Conservation (phyloP, 2,329 filamentous ascomycete species). For the Penicillium sp. region DNA sequence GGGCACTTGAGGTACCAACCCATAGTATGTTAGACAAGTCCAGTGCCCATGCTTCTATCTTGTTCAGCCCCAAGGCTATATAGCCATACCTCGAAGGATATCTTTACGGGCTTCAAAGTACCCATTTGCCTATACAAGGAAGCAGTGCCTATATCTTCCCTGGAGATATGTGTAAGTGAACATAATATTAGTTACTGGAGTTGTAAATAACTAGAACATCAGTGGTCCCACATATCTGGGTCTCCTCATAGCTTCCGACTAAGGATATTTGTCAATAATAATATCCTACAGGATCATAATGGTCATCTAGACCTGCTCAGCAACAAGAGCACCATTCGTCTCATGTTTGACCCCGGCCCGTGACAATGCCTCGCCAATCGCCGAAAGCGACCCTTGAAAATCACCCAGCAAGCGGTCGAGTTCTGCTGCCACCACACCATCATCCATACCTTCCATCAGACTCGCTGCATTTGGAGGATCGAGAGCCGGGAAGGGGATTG, state of each 20-base stretch:
- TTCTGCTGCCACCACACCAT: constrained; percentile 38
- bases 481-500: constrained; percentile 39
- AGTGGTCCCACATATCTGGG: background rate
- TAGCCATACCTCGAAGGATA: background rate
- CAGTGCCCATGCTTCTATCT: background rate
- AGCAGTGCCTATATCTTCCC: background rate
- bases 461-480: constrained; percentile 40
- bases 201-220: background rate
- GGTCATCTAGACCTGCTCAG: constrained; percentile 13
- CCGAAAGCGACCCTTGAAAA: constrained; percentile 39
- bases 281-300: background rate
- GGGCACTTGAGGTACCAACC: background rate
- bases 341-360: constrained; percentile 14
- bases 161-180: background rate
- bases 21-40: background rate
- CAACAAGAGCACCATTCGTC: constrained; percentile 9
- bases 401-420: constrained; percentile 42
- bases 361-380: constrained; percentile 36
- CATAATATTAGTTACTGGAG: background rate
- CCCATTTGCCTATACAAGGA: background rate
- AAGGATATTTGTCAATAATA: background rate
- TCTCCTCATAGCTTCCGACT: background rate
- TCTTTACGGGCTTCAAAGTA: background rate
- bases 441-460: constrained; percentile 38
- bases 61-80: background rate